Evolutionary conservation across 2,329 filamentous ascomycete genomes (phyloP), one percentile per base, ranked within the genome.

Genomic region (Fusarium mexicanum): DNA sequence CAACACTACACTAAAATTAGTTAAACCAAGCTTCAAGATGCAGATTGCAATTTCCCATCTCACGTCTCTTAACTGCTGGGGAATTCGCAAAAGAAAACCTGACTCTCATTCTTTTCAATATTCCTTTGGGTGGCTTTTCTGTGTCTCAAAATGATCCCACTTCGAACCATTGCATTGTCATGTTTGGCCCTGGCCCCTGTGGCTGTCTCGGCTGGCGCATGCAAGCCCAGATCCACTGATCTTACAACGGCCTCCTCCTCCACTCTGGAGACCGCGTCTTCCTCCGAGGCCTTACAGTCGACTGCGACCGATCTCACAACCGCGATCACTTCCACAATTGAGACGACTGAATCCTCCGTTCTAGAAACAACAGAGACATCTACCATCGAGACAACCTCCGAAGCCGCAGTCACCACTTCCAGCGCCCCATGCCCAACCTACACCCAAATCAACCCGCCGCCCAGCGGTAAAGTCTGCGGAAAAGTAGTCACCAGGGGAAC

Each of bases 21-120:
- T 17, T 3, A 14, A 31, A 1, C 1, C 2, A 1, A 37, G 10
- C 6, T 22, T 5, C 13, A 22, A 12, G 1, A 16, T 24, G 37
- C 11, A 31, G 40, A 22, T 57, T n/a, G 20, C 16, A 64, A 66
- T 66, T 35, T 54, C n/a, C 60, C 29, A 24, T 41, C 6, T 6
- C 3, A 3, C 20, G 5, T 40, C 22, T 24, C 14, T 41, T 20
- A 22, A 26, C 17, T 35, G 7, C 31, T 16, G 2, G 2, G 17
- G 3, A 16, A 11, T 3, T 24, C 18, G 20, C 24, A 2, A 54
- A 29, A 12, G 33, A 12, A 44, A 44, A 12, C 4, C 0, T 1
- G 6, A 2, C 3, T 22, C 11, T 26, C 7, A 3, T 20, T 26
- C 13, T 26, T 5, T 13, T 8, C n/a, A 6, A 12, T 10, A 17